Percentiles rank a stretch among this genome's conserved stretches.
These are phyloP conservation scores for Penicillium verrucosum DNA, from an alignment of 2,329 filamentous ascomycete genomes.

Conservation along the genomic window DNA sequence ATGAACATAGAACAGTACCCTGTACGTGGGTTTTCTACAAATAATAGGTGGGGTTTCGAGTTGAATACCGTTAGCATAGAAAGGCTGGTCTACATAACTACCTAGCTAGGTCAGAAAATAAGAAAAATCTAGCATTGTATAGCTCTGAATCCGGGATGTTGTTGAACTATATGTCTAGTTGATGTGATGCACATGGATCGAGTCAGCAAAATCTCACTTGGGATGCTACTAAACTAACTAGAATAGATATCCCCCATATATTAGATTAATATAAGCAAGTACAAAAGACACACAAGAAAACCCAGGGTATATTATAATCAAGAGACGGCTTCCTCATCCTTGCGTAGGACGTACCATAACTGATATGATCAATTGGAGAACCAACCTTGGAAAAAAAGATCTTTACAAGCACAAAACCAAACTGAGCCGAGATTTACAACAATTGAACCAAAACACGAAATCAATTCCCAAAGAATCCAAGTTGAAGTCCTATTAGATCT, in stretches of 20 bases:
- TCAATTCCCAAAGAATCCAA: neutral
- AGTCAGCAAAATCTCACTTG: neutral
- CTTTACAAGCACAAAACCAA: neutral
- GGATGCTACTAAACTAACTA: neutral
- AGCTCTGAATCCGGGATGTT: neutral
- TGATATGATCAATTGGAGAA: neutral
- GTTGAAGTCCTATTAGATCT: neutral
- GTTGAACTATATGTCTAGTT: neutral
- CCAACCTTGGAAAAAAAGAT: neutral
- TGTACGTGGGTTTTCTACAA: neutral
- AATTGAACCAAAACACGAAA: neutral
- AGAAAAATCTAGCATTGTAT: neutral
- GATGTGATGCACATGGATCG: neutral
- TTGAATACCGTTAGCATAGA: neutral
- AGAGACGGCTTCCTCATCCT: neutral
- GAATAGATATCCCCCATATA: neutral
- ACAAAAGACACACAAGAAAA: neutral
- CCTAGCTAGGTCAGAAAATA: rapidly evolving
- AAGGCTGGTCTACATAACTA: neutral
- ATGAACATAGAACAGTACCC: neutral
- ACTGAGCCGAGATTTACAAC: too few relatives aligned
- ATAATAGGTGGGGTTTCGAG: too few relatives aligned
- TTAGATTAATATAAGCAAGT: neutral
- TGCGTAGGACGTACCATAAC: neutral
- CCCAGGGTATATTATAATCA: neutral